Conservation (phyloP, 108 stramenopile genomes). For the Cyclotella baltica region DNA sequence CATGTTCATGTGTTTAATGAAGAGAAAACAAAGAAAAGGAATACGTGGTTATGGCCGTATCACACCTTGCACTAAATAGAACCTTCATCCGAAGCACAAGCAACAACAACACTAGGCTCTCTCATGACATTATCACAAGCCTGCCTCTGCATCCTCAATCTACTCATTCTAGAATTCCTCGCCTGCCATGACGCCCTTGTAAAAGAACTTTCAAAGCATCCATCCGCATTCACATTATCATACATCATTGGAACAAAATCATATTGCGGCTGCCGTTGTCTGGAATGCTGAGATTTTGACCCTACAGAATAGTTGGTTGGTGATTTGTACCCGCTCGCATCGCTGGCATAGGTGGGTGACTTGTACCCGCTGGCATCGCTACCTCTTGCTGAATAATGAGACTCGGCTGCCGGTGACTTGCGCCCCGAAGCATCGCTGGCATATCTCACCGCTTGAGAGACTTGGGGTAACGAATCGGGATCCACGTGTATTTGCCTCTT, state of each 20-base stretch:
- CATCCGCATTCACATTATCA: background rate
- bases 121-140: constrained; percentile 1
- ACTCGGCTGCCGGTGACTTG: constrained; percentile 16
- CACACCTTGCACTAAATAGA: constrained; percentile 11
- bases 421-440: constrained; percentile 9
- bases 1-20: too few relatives aligned
- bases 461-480: background rate
- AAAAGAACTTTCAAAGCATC: constrained; percentile 7
- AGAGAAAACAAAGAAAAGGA: too few relatives aligned
- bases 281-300: background rate
- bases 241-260: background rate
- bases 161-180: constrained; percentile 38
- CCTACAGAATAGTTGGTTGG: background rate
- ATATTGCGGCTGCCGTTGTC: too few relatives aligned
- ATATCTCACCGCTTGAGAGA: constrained; percentile 4
- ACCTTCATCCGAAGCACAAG: constrained; percentile 27
- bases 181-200: constrained; percentile 41
- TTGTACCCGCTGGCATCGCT: background rate
- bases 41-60: background rate
- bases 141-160: constrained; percentile 31
- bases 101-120: background rate
- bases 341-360: too few relatives aligned
- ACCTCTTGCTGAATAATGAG: constrained; percentile 12
- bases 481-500: constrained; percentile 17
- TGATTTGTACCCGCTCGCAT: background rate